phyloP scores from a whole-genome alignment of 2,329 filamentous ascomycete genomes.

The Fusarium papillatum region DNA sequence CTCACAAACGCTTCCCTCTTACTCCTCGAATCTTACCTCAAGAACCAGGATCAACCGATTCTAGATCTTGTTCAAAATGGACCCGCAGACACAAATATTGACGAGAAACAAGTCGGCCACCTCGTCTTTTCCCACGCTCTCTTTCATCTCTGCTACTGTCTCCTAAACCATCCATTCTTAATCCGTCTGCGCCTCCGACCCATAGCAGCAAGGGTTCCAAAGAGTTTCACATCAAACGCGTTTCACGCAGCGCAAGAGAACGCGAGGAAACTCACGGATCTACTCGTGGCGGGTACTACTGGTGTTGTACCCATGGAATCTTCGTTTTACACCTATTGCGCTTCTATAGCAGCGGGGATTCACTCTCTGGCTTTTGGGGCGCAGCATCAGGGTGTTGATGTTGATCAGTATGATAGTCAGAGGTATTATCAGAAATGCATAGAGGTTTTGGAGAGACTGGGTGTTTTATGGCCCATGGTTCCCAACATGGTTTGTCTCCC shows the following conservation, averaged over 20 bases:
- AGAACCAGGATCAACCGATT: neutral
- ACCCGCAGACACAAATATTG: conserved; percentile 1
- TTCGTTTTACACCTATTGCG: neutral
- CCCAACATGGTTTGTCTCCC: neutral
- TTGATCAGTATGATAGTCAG: conserved; percentile 2
- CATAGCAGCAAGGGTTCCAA: neutral
- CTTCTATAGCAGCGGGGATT: conserved; percentile 18
- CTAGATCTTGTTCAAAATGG: conserved; percentile 19
- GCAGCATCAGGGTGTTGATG: conserved; percentile 14
- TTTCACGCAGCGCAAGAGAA: neutral
- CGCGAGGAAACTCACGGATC: neutral
- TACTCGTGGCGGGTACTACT: neutral
- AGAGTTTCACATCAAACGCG: neutral
- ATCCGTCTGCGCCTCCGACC: conserved; percentile 48
- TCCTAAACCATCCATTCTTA: conserved; percentile 65
- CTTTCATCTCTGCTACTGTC: conserved; percentile 49
- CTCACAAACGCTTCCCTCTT: neutral
- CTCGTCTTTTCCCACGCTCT: conserved; percentile 27
- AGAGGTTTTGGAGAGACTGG: neutral
- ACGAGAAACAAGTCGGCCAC: conserved; percentile 16
- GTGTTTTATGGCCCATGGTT: neutral
- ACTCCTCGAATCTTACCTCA: neutral
- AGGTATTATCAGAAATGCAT: neutral
- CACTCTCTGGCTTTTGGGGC: conserved; percentile 19
- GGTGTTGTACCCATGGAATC: neutral